A percentile compares a stretch with the other conserved stretches of the same genome.
Conservation (phyloP, 306 rosid genomes). For the Pyrus pyrifolia region DNA sequence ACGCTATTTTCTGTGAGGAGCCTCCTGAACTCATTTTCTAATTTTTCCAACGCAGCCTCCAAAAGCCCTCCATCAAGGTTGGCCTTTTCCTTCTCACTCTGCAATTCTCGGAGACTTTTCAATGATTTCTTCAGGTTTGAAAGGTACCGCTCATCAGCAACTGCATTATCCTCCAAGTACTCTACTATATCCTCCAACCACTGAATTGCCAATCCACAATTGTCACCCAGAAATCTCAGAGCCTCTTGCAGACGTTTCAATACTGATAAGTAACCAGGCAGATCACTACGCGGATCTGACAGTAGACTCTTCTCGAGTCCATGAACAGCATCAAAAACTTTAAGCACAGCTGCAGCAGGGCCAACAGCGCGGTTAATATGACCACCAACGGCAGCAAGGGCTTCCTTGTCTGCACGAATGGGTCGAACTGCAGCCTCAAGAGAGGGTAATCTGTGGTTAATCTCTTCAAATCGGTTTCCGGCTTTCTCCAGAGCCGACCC, state of each 20-base stretch:
- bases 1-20: constrained; percentile 74
- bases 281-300: constrained; percentile 78
- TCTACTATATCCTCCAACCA: constrained; percentile 99
- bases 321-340: constrained; percentile 95
- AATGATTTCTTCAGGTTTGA: constrained; percentile 63
- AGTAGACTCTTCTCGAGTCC: constrained; percentile 87
- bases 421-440: constrained; percentile 87
- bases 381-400: constrained; percentile 85
- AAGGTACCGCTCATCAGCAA: constrained; percentile 67
- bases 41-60: constrained; percentile 73
- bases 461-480: constrained; percentile 78
- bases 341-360: constrained; percentile 94
- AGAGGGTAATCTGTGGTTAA: constrained; percentile 58
- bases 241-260: constrained; percentile 96
- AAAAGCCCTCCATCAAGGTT: constrained; percentile 84
- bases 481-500: constrained; percentile 69
- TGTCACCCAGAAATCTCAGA: constrained; percentile 72
- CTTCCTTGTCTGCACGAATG: constrained; percentile 79
- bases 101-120: constrained; percentile 57
- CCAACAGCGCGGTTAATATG: constrained; percentile 96
- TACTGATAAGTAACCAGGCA: constrained; percentile 75
- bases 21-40: constrained; percentile 73
- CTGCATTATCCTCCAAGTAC: constrained; percentile 79
- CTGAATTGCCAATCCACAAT: constrained; percentile 85
- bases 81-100: constrained; percentile 45